phyloP scores from a whole-genome alignment of 768 basidiomycete species.

The Paxillus ammoniavirescens region DNA sequence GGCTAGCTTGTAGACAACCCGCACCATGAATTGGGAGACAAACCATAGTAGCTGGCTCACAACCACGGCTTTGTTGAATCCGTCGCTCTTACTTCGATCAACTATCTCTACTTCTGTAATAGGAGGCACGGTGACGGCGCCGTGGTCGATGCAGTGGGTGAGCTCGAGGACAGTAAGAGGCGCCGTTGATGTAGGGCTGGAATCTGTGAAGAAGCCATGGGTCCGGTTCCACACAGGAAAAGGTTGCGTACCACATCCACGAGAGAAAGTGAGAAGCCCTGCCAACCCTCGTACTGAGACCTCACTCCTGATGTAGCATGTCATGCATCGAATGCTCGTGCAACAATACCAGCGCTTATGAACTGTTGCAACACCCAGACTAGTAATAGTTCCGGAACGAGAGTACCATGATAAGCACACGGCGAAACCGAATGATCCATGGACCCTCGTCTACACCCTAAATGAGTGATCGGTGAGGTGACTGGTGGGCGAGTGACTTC shows the following conservation, averaged over 20 bases:
- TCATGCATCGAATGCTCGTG: not conserved
- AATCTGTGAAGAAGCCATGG: slow-evolving; percentile 23
- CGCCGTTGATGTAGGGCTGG: slow-evolving; percentile 1
- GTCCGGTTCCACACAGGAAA: slow-evolving; percentile 1
- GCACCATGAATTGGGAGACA: no score
- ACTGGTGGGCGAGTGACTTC: no score
- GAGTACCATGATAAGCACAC: slow-evolving; percentile 17
- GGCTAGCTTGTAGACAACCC: slow-evolving; percentile 20
- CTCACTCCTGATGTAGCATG: not conserved
- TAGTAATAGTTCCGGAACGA: no score
- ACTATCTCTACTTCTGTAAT: no score
- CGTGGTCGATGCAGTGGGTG: not conserved
- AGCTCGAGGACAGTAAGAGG: not conserved
- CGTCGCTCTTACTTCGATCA: no score
- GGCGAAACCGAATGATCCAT: not conserved
- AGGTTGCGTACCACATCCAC: not conserved
- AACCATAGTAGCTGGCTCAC: no score
- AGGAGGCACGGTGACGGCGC: not conserved
- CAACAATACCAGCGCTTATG: no score
- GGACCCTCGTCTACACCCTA: slow-evolving; percentile 8
- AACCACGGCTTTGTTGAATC: no score
- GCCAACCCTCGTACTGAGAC: not conserved
- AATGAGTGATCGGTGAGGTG: no score
- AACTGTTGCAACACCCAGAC: no score
- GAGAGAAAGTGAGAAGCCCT: not conserved